Percentiles rank a stretch among this genome's conserved stretches.
Evolutionary conservation across 2,329 filamentous ascomycete species (phyloP).

Genomic region (Fusarium guadeloupense): DNA sequence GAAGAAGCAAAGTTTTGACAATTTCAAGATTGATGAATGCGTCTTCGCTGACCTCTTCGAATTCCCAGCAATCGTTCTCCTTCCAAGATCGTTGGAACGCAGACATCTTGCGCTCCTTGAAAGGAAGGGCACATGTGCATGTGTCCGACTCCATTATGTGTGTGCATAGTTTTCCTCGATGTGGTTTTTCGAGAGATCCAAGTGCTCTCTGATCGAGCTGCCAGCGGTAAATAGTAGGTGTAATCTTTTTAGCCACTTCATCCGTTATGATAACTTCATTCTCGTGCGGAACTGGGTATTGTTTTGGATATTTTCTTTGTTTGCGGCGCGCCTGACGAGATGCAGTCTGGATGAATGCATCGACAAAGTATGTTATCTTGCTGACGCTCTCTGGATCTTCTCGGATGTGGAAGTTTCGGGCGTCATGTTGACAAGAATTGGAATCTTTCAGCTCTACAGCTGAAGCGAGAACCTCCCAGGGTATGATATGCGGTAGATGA

Average conservation of each 20-base stretch:
- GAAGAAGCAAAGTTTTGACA: not conserved
- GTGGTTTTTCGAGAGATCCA: not conserved
- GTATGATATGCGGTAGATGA: slow-evolving; percentile 13
- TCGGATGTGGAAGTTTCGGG: slow-evolving; percentile 14
- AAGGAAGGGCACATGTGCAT: not conserved
- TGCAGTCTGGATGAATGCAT: not conserved
- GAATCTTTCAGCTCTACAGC: slow-evolving; percentile 2
- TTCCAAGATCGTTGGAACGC: not conserved
- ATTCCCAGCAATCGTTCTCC: not conserved
- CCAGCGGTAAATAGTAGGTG: not conserved
- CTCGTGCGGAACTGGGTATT: not conserved
- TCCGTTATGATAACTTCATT: slow-evolving; percentile 9
- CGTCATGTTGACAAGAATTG: slow-evolving; percentile 18
- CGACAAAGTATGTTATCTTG: not conserved
- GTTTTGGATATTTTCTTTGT: not conserved
- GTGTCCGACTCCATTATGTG: not conserved
- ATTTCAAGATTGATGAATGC: slow-evolving; percentile 7
- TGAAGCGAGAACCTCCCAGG: slow-evolving; percentile 20
- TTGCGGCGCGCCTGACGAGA: not conserved
- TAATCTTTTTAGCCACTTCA: not conserved
- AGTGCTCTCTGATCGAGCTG: not conserved
- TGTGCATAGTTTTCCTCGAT: not conserved
- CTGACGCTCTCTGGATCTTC: not conserved
- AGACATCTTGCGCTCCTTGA: slow-evolving; percentile 5
- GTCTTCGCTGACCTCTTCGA: not conserved